Base-by-base conservation (phyloP, 352 stramenopile genomes). In the Phytophthora capsici region DNA sequence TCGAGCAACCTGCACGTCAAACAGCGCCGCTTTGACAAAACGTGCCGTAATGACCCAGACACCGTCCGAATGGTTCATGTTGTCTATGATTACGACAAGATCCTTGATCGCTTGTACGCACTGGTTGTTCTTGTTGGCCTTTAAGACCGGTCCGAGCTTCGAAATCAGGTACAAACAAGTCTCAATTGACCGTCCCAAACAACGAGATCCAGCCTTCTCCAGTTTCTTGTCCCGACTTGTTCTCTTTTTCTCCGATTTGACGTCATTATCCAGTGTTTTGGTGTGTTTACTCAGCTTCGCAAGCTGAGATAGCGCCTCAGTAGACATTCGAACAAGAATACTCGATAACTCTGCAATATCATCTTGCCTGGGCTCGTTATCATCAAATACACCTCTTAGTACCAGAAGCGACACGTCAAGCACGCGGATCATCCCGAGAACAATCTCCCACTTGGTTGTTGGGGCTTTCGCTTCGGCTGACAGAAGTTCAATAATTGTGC, bases 341-440 rank as follows among this genome's bases (percentile, higher is more conserved):
- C 71, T 37, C 38, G 68, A 71, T n/a, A 80, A 55, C 26, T 80
- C 71, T 9, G 49, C 48, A 16, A 72, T 55, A 22, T 79, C 72
- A 44, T 67, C 56, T 44, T 79, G 60, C 3, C 50, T 43, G 4
- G 54, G 51, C 13, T 80, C 71, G 10, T 73, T 87, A 64, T 90
- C 71, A n/a, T 86, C 84, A 30, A 86, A 78, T 1, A 93, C 69
- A 9, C 65, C 70, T 50, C 71, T 75, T 25, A 88, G 64, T 13
- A 91, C 61, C 2, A 93, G 63, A 19, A 91, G 49, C 37, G 75
- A 80, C 13, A 78, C 61, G 26, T 91, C 85, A n/a, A 91, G 52
- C 20, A 91, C 75, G 12, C 85, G 82, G 28, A 88, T 44, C 46
- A 90, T 74, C 3, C 69, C 78, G 10, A 70, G 12, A 48, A 71